Evolutionary conservation across 257 asterid genomes (phyloP), one percentile per base, ranked within the genome.

Genomic region (Nicotiana paniculata): DNA sequence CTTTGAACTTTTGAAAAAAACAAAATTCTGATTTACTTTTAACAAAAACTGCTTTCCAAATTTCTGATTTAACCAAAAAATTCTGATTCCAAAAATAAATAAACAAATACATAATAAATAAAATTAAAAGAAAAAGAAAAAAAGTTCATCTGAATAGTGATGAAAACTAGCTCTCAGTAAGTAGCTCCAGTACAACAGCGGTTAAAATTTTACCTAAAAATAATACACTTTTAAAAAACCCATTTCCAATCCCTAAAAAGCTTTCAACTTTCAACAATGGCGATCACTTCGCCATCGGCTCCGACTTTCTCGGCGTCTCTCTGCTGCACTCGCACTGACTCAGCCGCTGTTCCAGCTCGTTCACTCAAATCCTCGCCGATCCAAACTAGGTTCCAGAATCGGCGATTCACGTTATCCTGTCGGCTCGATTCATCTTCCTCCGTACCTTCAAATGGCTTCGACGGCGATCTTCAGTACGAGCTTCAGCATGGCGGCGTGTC

Each of bases 231-330:
- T 21, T 2, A 37, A 17, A 57, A 51, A 54, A 28, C n/a, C 57
- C 51, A 37, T 37, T 66, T 24, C 15, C 37, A 66, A 75, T 16
- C 66, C 69, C 82, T 43, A 30, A 65, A 82, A 35, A 82, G 77
- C 82, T 84, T 43, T 62, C 51, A 43, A 3, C 51, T 9, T 17
- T 77, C 48, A 82, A 26, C 81, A 88, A 92, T 93, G 97, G 92
- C 92, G 89, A 91, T 92, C 88, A 88, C 95, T 28, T 89, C 97
- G 81, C 93, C 97, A 57, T 90, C 91, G 30, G 85, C 95, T 81
- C 90, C 93, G 72, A 77, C 87, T 63, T 85, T 90, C 82, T 88
- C 91, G 48, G 59, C 88, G n/a, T 80, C 89, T 11, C 51, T 80
- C 84, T 66, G 90, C 85, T 90, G 88, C 75, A 57, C 81, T 30